Percentiles rank a stretch among this genome's conserved stretches.
Conservation (phyloP, 352 stramenopile species). For the Peronospora farinosa region DNA sequence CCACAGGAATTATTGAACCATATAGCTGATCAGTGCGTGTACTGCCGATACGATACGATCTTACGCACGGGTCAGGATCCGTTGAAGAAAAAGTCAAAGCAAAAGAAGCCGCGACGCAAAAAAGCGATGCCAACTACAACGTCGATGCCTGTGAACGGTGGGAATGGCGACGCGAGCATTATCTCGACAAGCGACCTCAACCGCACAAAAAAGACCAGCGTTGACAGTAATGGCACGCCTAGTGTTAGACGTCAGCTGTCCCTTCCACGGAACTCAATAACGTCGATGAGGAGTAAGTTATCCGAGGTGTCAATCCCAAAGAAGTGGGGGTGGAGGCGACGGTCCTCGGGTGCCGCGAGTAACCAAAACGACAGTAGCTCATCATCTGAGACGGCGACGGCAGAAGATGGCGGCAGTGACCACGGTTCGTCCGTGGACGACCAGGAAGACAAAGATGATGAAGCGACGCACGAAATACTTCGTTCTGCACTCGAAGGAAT, state of each 20-base stretch:
- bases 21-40: constrained; percentile 58
- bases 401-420: constrained; percentile 58
- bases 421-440: constrained; percentile 51
- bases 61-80: constrained; percentile 60
- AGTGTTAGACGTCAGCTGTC: constrained; percentile 34
- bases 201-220: constrained; percentile 21
- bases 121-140: constrained; percentile 72
- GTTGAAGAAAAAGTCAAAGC: constrained; percentile 43
- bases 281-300: constrained; percentile 45
- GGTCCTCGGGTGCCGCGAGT: constrained; percentile 27
- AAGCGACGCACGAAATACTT: constrained; percentile 36
- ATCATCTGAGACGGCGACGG: constrained; percentile 55
- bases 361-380: constrained; percentile 51
- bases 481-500: constrained; percentile 33
- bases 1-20: constrained; percentile 67
- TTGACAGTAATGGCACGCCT: constrained; percentile 15
- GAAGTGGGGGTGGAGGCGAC: constrained; percentile 46
- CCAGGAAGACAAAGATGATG: constrained; percentile 33
- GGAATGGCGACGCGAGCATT: constrained; percentile 63
- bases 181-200: constrained; percentile 49
- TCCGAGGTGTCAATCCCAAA: constrained; percentile 71
- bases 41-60: constrained; percentile 76
- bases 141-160: constrained; percentile 62
- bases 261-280: constrained; percentile 50
- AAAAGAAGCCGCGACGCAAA: constrained; percentile 44